These are phyloP conservation scores for Talaromyces marneffei DNA, from an alignment of 2,329 filamentous ascomycete genomes.

Conservation along the genomic window DNA sequence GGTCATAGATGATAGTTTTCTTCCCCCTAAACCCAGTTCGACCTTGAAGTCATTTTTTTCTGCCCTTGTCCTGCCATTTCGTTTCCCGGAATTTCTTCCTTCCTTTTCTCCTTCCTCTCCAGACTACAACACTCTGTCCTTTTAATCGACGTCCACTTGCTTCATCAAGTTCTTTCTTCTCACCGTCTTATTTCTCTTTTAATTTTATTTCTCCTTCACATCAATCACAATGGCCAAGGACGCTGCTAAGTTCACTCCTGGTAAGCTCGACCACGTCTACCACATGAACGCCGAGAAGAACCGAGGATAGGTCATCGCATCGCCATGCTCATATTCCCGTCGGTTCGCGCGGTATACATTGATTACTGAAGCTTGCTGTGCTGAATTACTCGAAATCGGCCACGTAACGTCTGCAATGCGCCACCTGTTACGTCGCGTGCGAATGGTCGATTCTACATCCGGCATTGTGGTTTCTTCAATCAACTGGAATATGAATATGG, in stretches of 20 bases:
- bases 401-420: background rate
- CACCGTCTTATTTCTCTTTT: constrained; percentile 19
- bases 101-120: background rate
- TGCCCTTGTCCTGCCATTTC: background rate
- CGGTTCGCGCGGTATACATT: background rate
- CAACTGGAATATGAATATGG: background rate
- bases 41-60: constrained; percentile 14
- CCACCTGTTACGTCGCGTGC: background rate
- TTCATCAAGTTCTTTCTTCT: constrained; percentile 22
- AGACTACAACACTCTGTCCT: background rate
- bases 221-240: constrained; percentile 41
- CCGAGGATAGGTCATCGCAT: background rate
- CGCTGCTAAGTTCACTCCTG: constrained; percentile 35
- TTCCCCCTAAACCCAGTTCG: constrained; percentile 18
- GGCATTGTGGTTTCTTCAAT: background rate
- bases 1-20: constrained; percentile 28
- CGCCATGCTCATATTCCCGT: background rate
- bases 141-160: constrained; percentile 7
- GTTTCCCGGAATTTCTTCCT: background rate
- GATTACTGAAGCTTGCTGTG: background rate
- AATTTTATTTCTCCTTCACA: constrained; percentile 18
- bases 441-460: background rate
- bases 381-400: background rate
- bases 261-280: constrained; percentile 32
- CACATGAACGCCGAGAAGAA: constrained; percentile 13